A percentile compares a stretch with the other conserved stretches of the same genome.
Conservation (phyloP, 2,329 filamentous ascomycete species). For the Verticillium klebahnii region DNA sequence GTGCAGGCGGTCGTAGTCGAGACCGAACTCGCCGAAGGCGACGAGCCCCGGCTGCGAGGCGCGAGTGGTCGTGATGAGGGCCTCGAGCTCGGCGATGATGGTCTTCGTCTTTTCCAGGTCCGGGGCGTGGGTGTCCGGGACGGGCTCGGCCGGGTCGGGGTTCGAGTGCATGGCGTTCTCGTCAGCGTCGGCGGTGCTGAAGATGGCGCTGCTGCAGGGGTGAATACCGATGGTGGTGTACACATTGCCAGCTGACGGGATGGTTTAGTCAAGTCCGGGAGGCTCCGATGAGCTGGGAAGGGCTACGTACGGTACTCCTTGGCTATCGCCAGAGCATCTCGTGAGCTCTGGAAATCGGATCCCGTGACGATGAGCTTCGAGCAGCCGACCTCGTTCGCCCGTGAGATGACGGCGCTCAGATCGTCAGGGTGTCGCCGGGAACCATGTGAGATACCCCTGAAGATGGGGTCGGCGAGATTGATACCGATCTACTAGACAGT, state of each 20-base stretch:
- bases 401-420: conserved; percentile 69
- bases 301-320: conserved; percentile 62
- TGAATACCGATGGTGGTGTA: conserved; percentile 93
- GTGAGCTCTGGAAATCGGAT: conserved; percentile 75
- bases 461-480: conserved; percentile 92
- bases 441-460: conserved; percentile 77
- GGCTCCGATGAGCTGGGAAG: neutral
- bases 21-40: conserved; percentile 90
- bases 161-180: conserved; percentile 47
- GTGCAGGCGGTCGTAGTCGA: conserved; percentile 91
- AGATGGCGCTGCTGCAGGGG: conserved; percentile 79
- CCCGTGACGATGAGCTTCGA: conserved; percentile 90
- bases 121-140: conserved; percentile 42
- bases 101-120: conserved; percentile 38
- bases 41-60: conserved; percentile 47
- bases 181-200: conserved; percentile 51
- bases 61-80: conserved; percentile 58
- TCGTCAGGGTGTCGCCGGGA: conserved; percentile 71
- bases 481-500: conserved; percentile 67
- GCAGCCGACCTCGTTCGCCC: conserved; percentile 75
- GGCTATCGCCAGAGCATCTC: conserved; percentile 69
- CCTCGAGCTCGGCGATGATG: conserved; percentile 56
- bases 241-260: conserved; percentile 63
- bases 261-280: neutral
- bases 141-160: conserved; percentile 42